Base-by-base conservation (phyloP, 257 asterid species). In the Ilex aquifolium region DNA sequence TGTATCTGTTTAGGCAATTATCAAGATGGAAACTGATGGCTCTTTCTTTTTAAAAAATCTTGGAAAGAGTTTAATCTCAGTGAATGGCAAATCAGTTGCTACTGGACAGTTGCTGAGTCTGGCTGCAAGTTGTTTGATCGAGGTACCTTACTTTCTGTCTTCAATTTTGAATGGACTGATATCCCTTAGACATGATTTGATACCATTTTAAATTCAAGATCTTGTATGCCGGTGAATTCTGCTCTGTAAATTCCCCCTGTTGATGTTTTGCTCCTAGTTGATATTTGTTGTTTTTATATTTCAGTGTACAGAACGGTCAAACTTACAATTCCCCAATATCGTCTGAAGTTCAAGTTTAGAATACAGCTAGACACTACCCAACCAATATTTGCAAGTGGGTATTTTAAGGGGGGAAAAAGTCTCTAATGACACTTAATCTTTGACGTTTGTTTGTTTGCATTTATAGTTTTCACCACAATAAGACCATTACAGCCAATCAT, bases 1-100 rank as follows among this genome's bases (percentile, higher is more conserved):
- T 56, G 49, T 21, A 21, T 68, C 61, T 78, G 52, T 59, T 66
- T 72, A 90, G 97, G 99, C 97, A 51, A 79, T 80, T 54, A 83
- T 93, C 71, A 90, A 88, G 84, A 84, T 90, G 97, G 95, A 93
- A 61, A 79, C 67, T 10, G 88, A 88, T 57, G 96, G 97, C 64
- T 87, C 90, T 29, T 93, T 90, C 88, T 72, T 74, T 70, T 60
- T 90, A 70, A 85, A 74, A 80, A 93, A 90, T 75, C 86, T 93
- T 27, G 99, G 99, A 50, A 88, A 81, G 80, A 78, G 95, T 77
- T 74, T 83, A 32, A 78, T 93, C 56, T 79, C 81, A 10, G 96
- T 93, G 73, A 90, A 90, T 65, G 97, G 96, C 63, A 72, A 66
- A 62, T 17, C 80, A 14, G 77, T 90, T 71, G 87, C 80, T 59